phyloP scores from a whole-genome alignment of 2,329 filamentous ascomycete species.

The Stachybotrys chlorohalonatus region DNA sequence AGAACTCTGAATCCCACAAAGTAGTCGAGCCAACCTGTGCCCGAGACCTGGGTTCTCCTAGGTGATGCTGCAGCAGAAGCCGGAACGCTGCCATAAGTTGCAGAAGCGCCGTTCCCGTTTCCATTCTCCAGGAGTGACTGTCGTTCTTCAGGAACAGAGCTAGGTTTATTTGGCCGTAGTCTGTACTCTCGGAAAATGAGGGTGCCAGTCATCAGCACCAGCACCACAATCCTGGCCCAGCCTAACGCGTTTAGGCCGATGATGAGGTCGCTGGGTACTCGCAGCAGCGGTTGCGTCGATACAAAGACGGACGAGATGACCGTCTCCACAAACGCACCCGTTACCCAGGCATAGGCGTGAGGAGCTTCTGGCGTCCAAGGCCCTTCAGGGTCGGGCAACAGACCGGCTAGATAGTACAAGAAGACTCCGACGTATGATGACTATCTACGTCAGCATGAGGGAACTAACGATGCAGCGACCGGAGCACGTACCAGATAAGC shows the following conservation, averaged over 20 bases:
- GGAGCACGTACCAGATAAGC: constrained; percentile 25
- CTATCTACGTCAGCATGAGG: constrained; percentile 5
- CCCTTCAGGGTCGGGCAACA: constrained; percentile 33
- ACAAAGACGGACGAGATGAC: constrained; percentile 25
- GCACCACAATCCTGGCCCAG: constrained; percentile 19
- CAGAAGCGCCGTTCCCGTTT: constrained; percentile 12
- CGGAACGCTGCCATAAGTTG: constrained; percentile 17
- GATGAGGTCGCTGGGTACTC: constrained; percentile 17
- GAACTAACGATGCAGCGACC: neutral
- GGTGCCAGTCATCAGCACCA: constrained; percentile 23
- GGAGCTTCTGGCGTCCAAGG: constrained; percentile 29
- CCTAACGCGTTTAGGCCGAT: constrained; percentile 20
- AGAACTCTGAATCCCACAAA: constrained; percentile 33
- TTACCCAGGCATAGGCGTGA: constrained; percentile 27
- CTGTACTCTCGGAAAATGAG: constrained; percentile 21
- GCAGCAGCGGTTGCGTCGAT: constrained; percentile 17
- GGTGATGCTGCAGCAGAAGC: constrained; percentile 6
- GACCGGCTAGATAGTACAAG: constrained; percentile 30
- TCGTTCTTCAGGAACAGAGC: constrained; percentile 23
- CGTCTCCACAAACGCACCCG: constrained; percentile 22
- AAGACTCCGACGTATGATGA: constrained; percentile 30
- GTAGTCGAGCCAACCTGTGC: constrained; percentile 35
- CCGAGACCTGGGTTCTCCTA: constrained; percentile 20
- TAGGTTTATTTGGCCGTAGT: constrained; percentile 13
- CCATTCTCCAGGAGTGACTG: constrained; percentile 31